Base-by-base conservation (phyloP, 2,329 filamentous ascomycete genomes). In the Aspergillus niger region DNA sequence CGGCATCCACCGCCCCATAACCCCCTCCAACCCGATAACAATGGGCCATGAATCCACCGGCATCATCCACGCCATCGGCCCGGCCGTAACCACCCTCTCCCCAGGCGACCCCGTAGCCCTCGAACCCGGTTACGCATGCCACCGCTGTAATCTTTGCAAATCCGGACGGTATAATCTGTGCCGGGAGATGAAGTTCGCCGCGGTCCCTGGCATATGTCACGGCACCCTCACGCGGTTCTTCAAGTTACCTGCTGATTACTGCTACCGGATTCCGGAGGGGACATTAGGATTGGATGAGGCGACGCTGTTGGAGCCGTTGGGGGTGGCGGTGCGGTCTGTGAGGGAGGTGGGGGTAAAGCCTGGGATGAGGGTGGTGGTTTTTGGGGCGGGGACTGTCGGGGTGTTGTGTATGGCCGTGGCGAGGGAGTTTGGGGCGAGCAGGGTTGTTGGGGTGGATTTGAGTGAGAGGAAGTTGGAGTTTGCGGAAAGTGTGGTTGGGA, bases 371-470 rank as follows among this genome's bases (percentile, higher is more conserved):
- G 63, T 80, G 5, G 47, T 89, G n/a, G 82, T 89, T 3, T 49
- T 49, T 81, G 91, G 91, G 57, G 91, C 91, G 1, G 91, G 91
- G 0, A 91, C 91, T 1, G 90, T 97, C 2, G 92, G 92, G 1
- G 81, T 97, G 49, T 83, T 97, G 41, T 96, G 91, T 79, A 89
- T 88, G 39, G 91, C 91, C 10, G 92, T 96, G 2, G 91, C 91
- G 15, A 85, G 83, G 63, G 88, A 90, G 0, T 93, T 90, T 68
- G 92, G 92, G 28, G 92, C 92, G 0, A 83, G 82, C 60, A 92
- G 86, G 72, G 84, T 96, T 8, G 86, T 95, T 8, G 85, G 44
- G 2, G 44, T 28, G 7, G 44, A 49, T 49, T 6, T 49, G 11
- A 49, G 26, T 28, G 13, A 15, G 44, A 2, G 24, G 44, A 49